Evolutionary conservation across 164 flowering plant genomes (phyloP), one percentile per base, ranked within the genome.

Genomic region (Annona cherimola): DNA sequence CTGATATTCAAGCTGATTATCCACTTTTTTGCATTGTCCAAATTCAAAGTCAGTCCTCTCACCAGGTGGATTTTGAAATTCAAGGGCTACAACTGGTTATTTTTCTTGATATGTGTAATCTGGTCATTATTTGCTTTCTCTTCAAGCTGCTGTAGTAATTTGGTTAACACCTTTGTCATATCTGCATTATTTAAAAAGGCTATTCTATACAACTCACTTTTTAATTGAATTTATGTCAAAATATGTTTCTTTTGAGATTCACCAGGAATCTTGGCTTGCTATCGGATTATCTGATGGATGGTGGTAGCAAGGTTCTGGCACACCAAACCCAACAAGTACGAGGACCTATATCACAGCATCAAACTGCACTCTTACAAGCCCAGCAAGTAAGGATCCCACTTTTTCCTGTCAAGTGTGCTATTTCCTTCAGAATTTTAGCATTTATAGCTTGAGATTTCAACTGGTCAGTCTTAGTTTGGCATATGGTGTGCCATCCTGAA

Each of bases 281-380:
- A 61, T 82, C 79, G 44, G 98, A 88, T 71, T 82, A 81, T 71
- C 86, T 90, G 40, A 94, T 90, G 79, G 97, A 88, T 77, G 84
- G n/a, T n/a, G n/a, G 84, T 74, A 74, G 86, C 45, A 86, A 82
- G 77, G 87, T 67, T 69, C 11, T 70, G 46, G 76, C 76, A 4
- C 89, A 80, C 69, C 97, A 86, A 78, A 71, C 78, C 75, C 89
- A 80, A 76, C 89, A 84, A 61, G 62, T 79, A 66, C 86, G 83
- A 55, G 88, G 82, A 39, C 46, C 80, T 55, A 92, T 84, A 72
- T 39, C 87, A 54, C 95, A 84, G 69, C 90, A 83, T 63, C 96
- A 85, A 65, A 82, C 60, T 77, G 14, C 86, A 54, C 79, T 83
- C 74, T 82, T 82, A 55, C 83, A 85, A 65, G 72, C 86, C 5